Percentiles rank a stretch among this genome's conserved stretches.
Conservation (phyloP, 805 yeast species). For the Candida tibetensis region DNA sequence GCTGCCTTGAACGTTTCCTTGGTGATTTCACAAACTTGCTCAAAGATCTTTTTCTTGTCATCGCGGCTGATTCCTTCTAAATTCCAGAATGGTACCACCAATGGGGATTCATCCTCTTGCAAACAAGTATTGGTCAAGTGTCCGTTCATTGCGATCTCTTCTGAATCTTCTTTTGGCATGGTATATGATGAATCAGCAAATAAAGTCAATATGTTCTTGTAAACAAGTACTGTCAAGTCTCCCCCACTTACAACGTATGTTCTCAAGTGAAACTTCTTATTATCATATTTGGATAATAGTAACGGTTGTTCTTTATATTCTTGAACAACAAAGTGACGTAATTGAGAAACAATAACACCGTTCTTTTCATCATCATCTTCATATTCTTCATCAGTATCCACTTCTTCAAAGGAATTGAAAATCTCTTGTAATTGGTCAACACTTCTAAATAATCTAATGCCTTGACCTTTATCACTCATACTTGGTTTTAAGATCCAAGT, state of each 20-base stretch:
- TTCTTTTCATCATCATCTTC: conserved; percentile 46
- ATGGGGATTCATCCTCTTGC: conserved; percentile 52
- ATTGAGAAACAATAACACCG: conserved; percentile 79
- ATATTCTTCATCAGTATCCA: conserved; percentile 58
- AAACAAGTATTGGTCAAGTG: conserved; percentile 94
- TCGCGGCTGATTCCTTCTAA: conserved; percentile 34
- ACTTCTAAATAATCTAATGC: conserved; percentile 78
- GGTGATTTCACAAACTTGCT: conserved; percentile 58
- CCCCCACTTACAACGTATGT: conserved; percentile 78
- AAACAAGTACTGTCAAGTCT: conserved; percentile 73
- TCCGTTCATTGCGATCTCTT: conserved; percentile 51
- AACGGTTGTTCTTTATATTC: conserved; percentile 72
- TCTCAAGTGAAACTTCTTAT: conserved; percentile 85
- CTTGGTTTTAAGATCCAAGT: conserved; percentile 93
- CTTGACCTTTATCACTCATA: conserved; percentile 97
- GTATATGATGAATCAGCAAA: conserved; percentile 63
- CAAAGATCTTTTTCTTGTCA: conserved; percentile 41
- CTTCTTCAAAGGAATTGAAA: conserved; percentile 84
- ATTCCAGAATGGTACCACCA: conserved; percentile 65
- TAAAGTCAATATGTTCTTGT: conserved; percentile 73
- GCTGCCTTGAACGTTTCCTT: conserved; percentile 82
- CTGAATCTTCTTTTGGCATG: conserved; percentile 21
- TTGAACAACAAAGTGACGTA: conserved; percentile 89
- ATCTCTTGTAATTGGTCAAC: conserved; percentile 77
- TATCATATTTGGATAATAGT: conserved; percentile 54